These are phyloP conservation scores for Penicillium decumbens DNA, from an alignment of 2,329 filamentous ascomycete species.

Conservation along the genomic window DNA sequence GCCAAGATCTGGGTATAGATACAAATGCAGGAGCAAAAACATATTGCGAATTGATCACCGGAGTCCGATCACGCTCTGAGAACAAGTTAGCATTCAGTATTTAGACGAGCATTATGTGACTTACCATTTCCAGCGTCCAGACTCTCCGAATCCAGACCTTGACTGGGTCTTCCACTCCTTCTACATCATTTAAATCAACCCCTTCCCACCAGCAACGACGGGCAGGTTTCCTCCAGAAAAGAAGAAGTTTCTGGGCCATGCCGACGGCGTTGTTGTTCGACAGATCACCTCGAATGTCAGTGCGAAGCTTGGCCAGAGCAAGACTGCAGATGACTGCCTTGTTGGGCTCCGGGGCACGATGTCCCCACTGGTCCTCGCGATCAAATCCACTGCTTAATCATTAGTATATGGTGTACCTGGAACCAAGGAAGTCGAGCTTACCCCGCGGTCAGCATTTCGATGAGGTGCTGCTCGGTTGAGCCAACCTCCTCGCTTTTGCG, in stretches of 20 bases:
- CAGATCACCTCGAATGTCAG: slow-evolving; percentile 75
- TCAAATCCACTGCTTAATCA: slow-evolving; percentile 72
- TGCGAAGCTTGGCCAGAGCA: slow-evolving; percentile 84
- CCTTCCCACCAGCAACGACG: slow-evolving; percentile 99
- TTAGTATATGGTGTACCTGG: slow-evolving; percentile 9
- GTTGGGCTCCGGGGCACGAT: slow-evolving; percentile 94
- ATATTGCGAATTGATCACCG: slow-evolving; percentile 41
- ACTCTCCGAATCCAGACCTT: slow-evolving; percentile 98
- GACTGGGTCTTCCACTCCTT: slow-evolving; percentile 82
- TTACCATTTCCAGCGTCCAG: slow-evolving; percentile 94
- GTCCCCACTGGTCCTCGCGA: slow-evolving; percentile 90
- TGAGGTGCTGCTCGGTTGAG: slow-evolving; percentile 95
- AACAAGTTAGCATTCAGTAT: slow-evolving; percentile 17
- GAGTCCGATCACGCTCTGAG: slow-evolving; percentile 75
- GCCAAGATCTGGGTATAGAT: slow-evolving; percentile 21
- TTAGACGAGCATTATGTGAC: slow-evolving; percentile 14
- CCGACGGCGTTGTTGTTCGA: slow-evolving; percentile 75
- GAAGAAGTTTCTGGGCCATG: slow-evolving; percentile 95
- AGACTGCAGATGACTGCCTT: slow-evolving; percentile 98
- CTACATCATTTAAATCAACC: slow-evolving; percentile 81
- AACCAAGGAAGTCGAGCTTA: slow-evolving; percentile 48
- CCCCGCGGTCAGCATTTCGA: slow-evolving; percentile 99
- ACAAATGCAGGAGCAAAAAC: slow-evolving; percentile 10
- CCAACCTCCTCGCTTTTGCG: slow-evolving; percentile 93
- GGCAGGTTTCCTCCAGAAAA: slow-evolving; percentile 98